phyloP scores from a whole-genome alignment of 2,329 filamentous ascomycete species.

The Pseudogymnoascus sp. region DNA sequence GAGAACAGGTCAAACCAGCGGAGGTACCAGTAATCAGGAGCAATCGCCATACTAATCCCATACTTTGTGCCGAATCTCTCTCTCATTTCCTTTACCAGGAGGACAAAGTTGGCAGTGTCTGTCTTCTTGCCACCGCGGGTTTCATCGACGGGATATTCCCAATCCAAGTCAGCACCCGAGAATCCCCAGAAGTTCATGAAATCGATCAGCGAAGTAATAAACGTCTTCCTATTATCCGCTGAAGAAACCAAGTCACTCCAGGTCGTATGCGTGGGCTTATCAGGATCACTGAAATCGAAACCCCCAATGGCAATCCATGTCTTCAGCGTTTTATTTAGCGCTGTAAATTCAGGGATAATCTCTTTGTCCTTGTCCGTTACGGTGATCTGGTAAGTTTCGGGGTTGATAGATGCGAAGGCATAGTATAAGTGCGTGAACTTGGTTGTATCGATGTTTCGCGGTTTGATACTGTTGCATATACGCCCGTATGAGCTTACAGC shows the following conservation, averaged over 20 bases:
- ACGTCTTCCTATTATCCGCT: constrained; percentile 26
- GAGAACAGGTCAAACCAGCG: constrained; percentile 26
- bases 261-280: constrained; percentile 23
- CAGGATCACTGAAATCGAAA: constrained; percentile 26
- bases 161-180: constrained; percentile 39
- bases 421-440: constrained; percentile 30
- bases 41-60: constrained; percentile 33
- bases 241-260: constrained; percentile 27
- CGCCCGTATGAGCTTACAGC: constrained; percentile 23
- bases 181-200: constrained; percentile 34
- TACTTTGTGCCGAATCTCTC: constrained; percentile 31
- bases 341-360: constrained; percentile 23
- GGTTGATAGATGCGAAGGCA: constrained; percentile 28
- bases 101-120: constrained; percentile 33
- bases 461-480: constrained; percentile 27
- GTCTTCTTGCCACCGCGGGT: constrained; percentile 31
- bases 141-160: constrained; percentile 36
- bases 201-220: constrained; percentile 30
- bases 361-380: constrained; percentile 20
- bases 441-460: constrained; percentile 26
- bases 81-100: not conserved
- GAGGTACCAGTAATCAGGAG: constrained; percentile 26
- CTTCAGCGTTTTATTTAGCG: constrained; percentile 19
- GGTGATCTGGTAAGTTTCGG: constrained; percentile 22
- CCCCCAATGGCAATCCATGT: constrained; percentile 19